Percentiles rank a stretch among this genome's conserved stretches.
Evolutionary conservation across 2,329 filamentous ascomycete species (phyloP).

Genomic region (Fusarium heterosporum): DNA sequence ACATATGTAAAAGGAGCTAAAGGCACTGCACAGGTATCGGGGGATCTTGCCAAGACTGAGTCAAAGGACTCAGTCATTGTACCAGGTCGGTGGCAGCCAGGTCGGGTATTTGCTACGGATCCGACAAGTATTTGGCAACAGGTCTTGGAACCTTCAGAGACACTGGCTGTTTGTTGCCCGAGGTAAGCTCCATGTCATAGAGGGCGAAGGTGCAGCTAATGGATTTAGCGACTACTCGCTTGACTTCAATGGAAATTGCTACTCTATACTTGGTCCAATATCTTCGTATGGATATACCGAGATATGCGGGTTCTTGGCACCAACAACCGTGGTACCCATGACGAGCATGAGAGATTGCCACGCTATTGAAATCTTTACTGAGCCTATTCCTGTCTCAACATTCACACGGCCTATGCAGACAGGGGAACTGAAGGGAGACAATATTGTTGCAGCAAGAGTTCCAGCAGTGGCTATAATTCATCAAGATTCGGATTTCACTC

Average conservation of each 20-base stretch:
- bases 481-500: neutral
- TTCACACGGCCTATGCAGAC: neutral
- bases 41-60: too few relatives aligned
- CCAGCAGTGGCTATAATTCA: conserved; percentile 17
- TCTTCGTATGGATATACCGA: conserved; percentile 9
- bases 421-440: neutral
- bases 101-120: too few relatives aligned
- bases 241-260: conserved; percentile 26
- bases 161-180: conserved; percentile 41
- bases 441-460: neutral
- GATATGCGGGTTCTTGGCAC: neutral
- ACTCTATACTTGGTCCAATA: conserved; percentile 19
- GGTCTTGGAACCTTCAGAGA: conserved; percentile 27
- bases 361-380: neutral
- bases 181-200: conserved; percentile 13
- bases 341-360: neutral
- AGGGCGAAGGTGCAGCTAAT: neutral
- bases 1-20: too few relatives aligned
- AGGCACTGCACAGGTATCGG: too few relatives aligned
- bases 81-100: too few relatives aligned
- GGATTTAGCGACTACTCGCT: conserved; percentile 16
- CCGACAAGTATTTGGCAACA: neutral
- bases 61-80: too few relatives aligned
- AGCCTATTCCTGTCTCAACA: neutral
- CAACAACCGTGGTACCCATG: neutral